phyloP scores from a whole-genome alignment of 371 early-diverging fungal genomes.

The Sporodiniella umbellata region DNA sequence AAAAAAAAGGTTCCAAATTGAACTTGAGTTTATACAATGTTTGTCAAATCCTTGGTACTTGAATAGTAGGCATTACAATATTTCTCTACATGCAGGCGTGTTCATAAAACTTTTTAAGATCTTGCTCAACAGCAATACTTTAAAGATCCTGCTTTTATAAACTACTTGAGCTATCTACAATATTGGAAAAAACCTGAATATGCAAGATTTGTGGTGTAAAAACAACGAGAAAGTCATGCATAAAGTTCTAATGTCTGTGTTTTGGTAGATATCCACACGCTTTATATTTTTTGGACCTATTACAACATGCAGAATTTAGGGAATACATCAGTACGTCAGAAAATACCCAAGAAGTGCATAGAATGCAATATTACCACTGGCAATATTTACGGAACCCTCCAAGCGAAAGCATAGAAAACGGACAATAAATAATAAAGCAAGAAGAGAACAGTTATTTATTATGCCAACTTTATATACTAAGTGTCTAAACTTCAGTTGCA shows the following conservation, averaged over 20 bases:
- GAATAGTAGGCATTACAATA: conserved; percentile 57
- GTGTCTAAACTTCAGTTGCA: too few relatives aligned
- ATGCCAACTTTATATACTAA: too few relatives aligned
- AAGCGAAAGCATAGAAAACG: conserved; percentile 6
- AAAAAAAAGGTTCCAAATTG: conserved; percentile 77
- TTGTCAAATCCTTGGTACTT: conserved; percentile 94
- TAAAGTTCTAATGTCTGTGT: neutral
- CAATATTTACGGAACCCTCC: conserved; percentile 57
- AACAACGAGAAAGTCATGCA: neutral
- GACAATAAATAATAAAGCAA: neutral
- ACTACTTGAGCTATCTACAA: conserved; percentile 85
- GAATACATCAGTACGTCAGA: conserved; percentile 71
- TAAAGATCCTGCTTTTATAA: conserved; percentile 76
- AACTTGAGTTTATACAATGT: conserved; percentile 94
- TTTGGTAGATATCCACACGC: conserved; percentile 81
- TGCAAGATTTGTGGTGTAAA: conserved; percentile 81
- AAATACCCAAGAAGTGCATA: conserved; percentile 73
- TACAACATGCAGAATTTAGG: conserved; percentile 81
- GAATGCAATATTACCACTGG: conserved; percentile 90
- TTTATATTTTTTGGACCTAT: conserved; percentile 77
- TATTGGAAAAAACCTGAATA: conserved; percentile 92
- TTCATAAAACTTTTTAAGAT: conserved; percentile 51
- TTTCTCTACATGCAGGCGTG: too few relatives aligned
- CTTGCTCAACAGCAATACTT: conserved; percentile 89
- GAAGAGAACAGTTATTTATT: too few relatives aligned